These are phyloP conservation scores for Cytidiella melzeri DNA, from an alignment of 768 basidiomycete genomes.

Conservation along the genomic window DNA sequence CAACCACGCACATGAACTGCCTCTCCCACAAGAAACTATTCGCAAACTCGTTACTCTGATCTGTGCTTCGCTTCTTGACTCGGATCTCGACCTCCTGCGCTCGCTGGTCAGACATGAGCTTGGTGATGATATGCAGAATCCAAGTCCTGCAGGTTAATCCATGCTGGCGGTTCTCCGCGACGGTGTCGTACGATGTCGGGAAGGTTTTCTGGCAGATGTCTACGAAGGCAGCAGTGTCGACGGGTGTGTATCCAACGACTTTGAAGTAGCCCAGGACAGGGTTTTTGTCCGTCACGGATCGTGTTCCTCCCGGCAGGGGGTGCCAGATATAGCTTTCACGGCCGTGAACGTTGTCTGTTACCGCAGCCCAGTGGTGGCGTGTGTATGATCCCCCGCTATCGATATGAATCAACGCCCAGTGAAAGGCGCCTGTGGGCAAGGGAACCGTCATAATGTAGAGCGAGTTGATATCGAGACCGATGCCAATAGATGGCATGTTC, in stretches of 20 bases:
- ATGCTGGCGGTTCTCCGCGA: constrained; percentile 4
- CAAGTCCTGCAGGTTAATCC: constrained; percentile 2
- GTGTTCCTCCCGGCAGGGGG: constrained; percentile 1
- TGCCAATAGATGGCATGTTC: not conserved
- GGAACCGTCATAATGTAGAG: constrained; percentile 10
- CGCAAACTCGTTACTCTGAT: constrained; percentile 1
- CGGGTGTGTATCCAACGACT: not conserved
- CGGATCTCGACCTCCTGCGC: constrained; percentile 6
- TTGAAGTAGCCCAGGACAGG: constrained; percentile 10
- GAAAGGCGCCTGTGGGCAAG: constrained; percentile 2
- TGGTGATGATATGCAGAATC: not conserved
- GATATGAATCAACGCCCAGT: constrained; percentile 11
- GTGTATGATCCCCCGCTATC: not conserved
- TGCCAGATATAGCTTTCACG: constrained; percentile 7
- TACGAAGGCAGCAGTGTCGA: not conserved
- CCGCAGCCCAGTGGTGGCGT: constrained; percentile 12
- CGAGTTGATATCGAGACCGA: not conserved
- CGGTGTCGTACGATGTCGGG: not conserved
- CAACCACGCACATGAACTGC: not conserved
- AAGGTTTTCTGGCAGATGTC: constrained; percentile 1
- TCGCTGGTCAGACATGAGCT: constrained; percentile 1
- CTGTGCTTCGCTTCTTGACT: constrained; percentile 1
- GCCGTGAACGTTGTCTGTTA: constrained; percentile 1
- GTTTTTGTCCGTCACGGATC: constrained; percentile 4
- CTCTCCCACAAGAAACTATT: not conserved